phyloP scores from a whole-genome alignment of 768 basidiomycete genomes.

The Collybia sp. region DNA sequence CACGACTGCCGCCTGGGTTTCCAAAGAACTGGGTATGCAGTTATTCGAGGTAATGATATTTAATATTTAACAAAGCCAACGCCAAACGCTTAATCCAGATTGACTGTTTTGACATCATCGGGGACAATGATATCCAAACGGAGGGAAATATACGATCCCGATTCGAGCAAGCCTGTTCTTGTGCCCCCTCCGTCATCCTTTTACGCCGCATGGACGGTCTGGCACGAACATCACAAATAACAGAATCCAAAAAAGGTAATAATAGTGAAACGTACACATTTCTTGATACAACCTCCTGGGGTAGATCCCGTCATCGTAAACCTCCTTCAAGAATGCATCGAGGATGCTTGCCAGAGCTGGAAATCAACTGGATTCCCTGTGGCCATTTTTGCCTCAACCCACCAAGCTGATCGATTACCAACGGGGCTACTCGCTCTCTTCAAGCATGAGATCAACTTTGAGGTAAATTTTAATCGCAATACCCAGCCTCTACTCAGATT shows the following conservation, averaged over 20 bases:
- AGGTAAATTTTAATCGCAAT: slow-evolving; percentile 37
- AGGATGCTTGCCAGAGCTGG: slow-evolving; percentile 51
- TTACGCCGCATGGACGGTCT: slow-evolving; percentile 81
- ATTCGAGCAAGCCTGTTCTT: slow-evolving; percentile 72
- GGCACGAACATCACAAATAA: slow-evolving; percentile 57
- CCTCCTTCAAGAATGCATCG: slow-evolving; percentile 59
- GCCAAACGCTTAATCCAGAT: slow-evolving; percentile 41
- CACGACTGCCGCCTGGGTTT: slow-evolving; percentile 51
- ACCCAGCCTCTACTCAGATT: not conserved
- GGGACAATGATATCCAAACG: slow-evolving; percentile 72
- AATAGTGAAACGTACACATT: not conserved
- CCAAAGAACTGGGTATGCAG: slow-evolving; percentile 68
- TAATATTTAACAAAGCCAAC: not conserved
- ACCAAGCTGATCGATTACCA: slow-evolving; percentile 62
- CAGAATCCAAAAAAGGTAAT: slow-evolving; percentile 65
- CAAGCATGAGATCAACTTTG: slow-evolving; percentile 79
- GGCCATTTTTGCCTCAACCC: slow-evolving; percentile 70
- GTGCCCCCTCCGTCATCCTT: slow-evolving; percentile 82
- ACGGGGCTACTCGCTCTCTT: slow-evolving; percentile 62
- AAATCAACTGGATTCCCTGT: slow-evolving; percentile 64
- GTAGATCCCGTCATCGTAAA: slow-evolving; percentile 58
- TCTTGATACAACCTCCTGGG: not conserved
- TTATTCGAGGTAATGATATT: slow-evolving; percentile 57
- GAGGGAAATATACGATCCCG: slow-evolving; percentile 67
- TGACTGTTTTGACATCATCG: slow-evolving; percentile 79